Conservation (phyloP, 192 early-diverging fungal species). For the Coemansia sp. region DNA sequence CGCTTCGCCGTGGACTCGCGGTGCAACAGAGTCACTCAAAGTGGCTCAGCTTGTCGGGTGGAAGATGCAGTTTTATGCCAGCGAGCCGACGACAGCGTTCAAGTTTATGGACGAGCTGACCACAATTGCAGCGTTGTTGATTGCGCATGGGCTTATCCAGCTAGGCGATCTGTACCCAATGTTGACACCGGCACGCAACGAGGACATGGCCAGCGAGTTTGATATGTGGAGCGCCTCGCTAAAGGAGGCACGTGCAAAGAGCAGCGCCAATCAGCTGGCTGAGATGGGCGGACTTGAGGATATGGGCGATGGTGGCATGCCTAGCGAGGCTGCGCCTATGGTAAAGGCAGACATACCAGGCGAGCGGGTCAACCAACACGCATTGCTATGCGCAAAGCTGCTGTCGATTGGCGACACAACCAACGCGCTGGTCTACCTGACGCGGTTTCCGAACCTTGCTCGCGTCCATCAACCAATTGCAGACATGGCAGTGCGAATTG, state of each 20-base stretch:
- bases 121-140: conserved; percentile 44
- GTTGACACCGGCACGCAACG: conserved; percentile 18
- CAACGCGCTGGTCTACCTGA: conserved; percentile 34
- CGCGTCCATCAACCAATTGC: conserved; percentile 35
- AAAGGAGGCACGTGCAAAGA: conserved; percentile 24
- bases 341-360: background rate
- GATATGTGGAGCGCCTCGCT: conserved; percentile 27
- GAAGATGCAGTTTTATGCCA: conserved; percentile 45
- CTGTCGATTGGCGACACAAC: conserved; percentile 38
- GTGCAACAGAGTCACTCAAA: conserved; percentile 26
- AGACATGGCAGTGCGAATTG: conserved; percentile 32
- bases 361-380: conserved; percentile 45
- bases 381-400: conserved; percentile 39
- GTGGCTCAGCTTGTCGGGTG: conserved; percentile 49
- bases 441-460: conserved; percentile 34
- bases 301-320: conserved; percentile 12
- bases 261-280: conserved; percentile 17
- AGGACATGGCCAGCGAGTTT: conserved; percentile 25
- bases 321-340: background rate
- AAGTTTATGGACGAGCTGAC: conserved; percentile 45
- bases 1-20: conserved; percentile 48
- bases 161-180: conserved; percentile 38
- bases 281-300: conserved; percentile 43
- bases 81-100: conserved; percentile 19
- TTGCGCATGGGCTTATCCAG: conserved; percentile 32